Percentiles rank a stretch among this genome's conserved stretches.
These are phyloP conservation scores for Micromonas pusilla DNA, from an alignment of 139 green algal genomes.

Conservation along the genomic window DNA sequence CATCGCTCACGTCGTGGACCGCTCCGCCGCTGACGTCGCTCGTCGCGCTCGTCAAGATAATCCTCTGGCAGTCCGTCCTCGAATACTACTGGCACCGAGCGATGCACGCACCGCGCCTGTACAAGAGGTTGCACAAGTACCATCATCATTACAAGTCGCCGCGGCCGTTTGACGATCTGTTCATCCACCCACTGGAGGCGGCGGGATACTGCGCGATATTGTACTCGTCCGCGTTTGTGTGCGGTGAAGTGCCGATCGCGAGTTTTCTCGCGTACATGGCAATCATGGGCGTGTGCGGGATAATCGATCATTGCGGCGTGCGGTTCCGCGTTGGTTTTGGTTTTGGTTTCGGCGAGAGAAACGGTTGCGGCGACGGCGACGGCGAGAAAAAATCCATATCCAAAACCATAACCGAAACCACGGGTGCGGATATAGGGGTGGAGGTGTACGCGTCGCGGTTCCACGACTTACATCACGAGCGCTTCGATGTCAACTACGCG, in stretches of 20 bases:
- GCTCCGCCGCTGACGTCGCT: not conserved
- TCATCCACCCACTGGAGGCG: constrained; percentile 30
- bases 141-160: constrained; percentile 25
- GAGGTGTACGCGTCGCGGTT: constrained; percentile 16
- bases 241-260: not conserved
- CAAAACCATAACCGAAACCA: too few relatives aligned
- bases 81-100: constrained; percentile 28
- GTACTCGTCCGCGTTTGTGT: constrained; percentile 23
- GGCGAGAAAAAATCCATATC: too few relatives aligned
- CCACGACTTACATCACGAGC: constrained; percentile 21
- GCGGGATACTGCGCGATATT: constrained; percentile 31
- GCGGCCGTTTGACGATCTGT: constrained; percentile 16
- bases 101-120: constrained; percentile 14
- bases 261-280: constrained; percentile 27
- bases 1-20: not conserved
- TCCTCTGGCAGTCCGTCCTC: constrained; percentile 4
- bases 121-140: constrained; percentile 17
- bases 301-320: constrained; percentile 26
- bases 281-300: constrained; percentile 17
- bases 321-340: constrained; percentile 4
- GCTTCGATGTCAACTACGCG: constrained; percentile 25
- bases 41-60: not conserved
- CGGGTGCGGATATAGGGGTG: too few relatives aligned
- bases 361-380: too few relatives aligned
- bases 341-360: too few relatives aligned